phyloP scores from a whole-genome alignment of 2,329 filamentous ascomycete genomes.

The Stagonosporopsis cucurbitacearum region DNA sequence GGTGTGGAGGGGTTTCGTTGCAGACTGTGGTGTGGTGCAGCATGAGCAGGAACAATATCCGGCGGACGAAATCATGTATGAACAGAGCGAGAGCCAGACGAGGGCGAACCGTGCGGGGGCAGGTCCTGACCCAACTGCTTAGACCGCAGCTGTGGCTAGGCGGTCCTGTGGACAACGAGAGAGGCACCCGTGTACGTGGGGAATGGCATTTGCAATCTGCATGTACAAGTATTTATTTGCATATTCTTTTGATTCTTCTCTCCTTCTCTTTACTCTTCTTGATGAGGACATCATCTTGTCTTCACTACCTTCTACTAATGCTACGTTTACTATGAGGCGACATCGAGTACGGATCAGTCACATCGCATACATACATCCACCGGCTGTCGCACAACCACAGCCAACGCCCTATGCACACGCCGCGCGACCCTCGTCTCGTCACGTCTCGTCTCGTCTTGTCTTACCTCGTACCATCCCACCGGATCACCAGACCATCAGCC shows the following conservation, averaged over 20 bases:
- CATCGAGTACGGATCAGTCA: not conserved
- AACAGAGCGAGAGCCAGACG: constrained; percentile 7
- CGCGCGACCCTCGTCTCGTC: too few species aligned
- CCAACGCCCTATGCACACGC: too few species aligned
- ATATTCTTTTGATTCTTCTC: constrained; percentile 3
- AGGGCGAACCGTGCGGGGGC: not conserved
- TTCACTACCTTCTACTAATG: not conserved
- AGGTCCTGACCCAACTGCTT: not conserved
- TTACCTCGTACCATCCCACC: too few species aligned
- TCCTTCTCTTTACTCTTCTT: not conserved
- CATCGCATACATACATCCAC: too few species aligned
- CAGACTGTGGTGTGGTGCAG: not conserved
- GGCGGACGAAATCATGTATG: constrained; percentile 8
- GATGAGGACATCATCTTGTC: not conserved
- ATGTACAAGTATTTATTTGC: constrained; percentile 23
- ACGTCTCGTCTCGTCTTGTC: too few species aligned
- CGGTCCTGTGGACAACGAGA: not conserved
- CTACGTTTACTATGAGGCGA: too few species aligned
- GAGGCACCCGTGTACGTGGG: constrained; percentile 7
- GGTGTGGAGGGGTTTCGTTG: too few species aligned
- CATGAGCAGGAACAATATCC: not conserved
- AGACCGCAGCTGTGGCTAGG: not conserved
- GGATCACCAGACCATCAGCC: too few species aligned
- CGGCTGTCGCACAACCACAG: too few species aligned
- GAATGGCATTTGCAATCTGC: constrained; percentile 17